A percentile compares a stretch with the other conserved stretches of the same genome.
Conservation (phyloP, 202 grass and related monocot genomes). For the Digitaria exilis region DNA sequence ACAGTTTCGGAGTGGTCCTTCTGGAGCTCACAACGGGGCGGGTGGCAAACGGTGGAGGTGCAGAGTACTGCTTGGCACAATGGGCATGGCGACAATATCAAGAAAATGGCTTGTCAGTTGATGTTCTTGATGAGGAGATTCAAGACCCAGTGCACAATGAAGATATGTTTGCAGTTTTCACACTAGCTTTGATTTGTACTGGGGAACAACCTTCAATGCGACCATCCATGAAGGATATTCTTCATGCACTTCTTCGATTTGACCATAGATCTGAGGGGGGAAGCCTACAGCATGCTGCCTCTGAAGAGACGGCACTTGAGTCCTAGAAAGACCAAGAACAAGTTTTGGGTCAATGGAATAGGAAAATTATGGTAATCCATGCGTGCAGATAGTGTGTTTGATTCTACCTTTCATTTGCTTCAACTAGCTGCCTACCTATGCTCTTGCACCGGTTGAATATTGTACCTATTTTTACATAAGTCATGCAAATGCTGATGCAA, state of each 20-base stretch:
- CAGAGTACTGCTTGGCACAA: constrained; percentile 54
- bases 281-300: not conserved
- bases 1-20: constrained; percentile 71
- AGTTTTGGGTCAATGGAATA: not conserved
- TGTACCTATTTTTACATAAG: not conserved
- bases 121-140: constrained; percentile 53
- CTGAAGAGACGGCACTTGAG: constrained; percentile 27
- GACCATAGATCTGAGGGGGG: constrained; percentile 3
- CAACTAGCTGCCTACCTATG: not conserved
- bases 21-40: constrained; percentile 68
- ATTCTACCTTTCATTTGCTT: not conserved
- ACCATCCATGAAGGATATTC: constrained; percentile 60
- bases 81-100: constrained; percentile 54
- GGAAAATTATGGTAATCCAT: not conserved
- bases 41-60: constrained; percentile 52
- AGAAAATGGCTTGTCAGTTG: constrained; percentile 38
- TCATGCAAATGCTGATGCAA: not conserved
- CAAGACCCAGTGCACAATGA: constrained; percentile 20
- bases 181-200: constrained; percentile 58
- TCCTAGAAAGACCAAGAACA: constrained; percentile 20
- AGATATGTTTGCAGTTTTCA: constrained; percentile 44
- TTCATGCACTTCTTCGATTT: constrained; percentile 45
- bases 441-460: not conserved
- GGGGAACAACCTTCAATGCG: constrained; percentile 15
- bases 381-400: not conserved